These are phyloP conservation scores for Neotropicomus parvogracilis DNA, from an alignment of 1,284 basidiomycete genomes.

Conservation along the genomic window DNA sequence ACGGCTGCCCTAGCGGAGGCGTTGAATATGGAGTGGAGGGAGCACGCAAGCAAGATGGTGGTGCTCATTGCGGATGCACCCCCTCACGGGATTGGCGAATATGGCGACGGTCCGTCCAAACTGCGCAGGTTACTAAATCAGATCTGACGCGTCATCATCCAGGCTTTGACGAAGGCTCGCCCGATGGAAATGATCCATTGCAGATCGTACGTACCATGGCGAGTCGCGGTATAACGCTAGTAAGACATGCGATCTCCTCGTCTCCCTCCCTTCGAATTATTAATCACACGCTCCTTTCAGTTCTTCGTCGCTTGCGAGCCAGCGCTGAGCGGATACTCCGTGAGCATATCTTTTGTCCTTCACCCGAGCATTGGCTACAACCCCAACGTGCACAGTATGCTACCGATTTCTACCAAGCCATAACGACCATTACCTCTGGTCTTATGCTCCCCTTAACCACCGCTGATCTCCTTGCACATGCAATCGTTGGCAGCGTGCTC, in stretches of 20 bases:
- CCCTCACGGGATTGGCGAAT: conserved; percentile 91
- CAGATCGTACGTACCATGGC: conserved; percentile 89
- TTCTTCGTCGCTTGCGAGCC: conserved; percentile 99
- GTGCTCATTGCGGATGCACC: conserved; percentile 97
- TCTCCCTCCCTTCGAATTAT: neutral
- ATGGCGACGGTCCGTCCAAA: conserved; percentile 74
- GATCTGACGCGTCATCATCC: conserved; percentile 15
- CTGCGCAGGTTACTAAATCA: conserved; percentile 1
- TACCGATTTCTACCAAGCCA: conserved; percentile 93
- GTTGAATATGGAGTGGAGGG: conserved; percentile 88
- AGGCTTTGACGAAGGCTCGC: conserved; percentile 90
- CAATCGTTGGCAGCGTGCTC: conserved; percentile 94
- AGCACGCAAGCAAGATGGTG: conserved; percentile 89
- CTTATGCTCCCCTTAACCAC: conserved; percentile 96
- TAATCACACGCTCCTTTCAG: conserved; percentile 38
- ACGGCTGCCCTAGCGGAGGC: conserved; percentile 91
- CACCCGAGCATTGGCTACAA: conserved; percentile 13
- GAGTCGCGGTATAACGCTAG: conserved; percentile 82
- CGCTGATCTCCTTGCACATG: conserved; percentile 93
- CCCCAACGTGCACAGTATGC: conserved; percentile 57
- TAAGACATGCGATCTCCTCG: conserved; percentile 31
- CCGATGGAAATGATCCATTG: conserved; percentile 91
- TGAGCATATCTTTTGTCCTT: conserved; percentile 38
- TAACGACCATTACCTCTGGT: conserved; percentile 89
- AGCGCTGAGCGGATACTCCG: conserved; percentile 89